Conservation (phyloP, 768 basidiomycete genomes). For the Sarcodon aspratus region DNA sequence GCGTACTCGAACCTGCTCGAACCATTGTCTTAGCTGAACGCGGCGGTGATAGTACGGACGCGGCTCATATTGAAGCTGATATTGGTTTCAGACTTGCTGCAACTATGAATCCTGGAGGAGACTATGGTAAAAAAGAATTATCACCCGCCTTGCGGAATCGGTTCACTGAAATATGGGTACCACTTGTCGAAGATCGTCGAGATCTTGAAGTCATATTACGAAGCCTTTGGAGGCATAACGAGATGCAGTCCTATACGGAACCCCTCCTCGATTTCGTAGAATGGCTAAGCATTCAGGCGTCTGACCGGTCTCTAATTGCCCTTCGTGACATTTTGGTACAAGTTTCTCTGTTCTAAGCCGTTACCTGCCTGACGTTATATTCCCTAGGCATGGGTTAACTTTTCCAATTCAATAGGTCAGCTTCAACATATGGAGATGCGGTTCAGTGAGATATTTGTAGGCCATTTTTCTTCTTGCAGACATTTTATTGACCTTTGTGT, state of each 20-base stretch:
- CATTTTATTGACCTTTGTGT: constrained; percentile 5
- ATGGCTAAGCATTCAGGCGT: constrained; percentile 60
- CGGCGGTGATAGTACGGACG: constrained; percentile 63
- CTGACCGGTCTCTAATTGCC: constrained; percentile 56
- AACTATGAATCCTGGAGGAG: constrained; percentile 99
- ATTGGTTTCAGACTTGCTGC: constrained; percentile 80
- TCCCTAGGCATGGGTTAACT: constrained; percentile 81
- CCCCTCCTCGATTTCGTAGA: constrained; percentile 66
- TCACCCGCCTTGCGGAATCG: constrained; percentile 95
- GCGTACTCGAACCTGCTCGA: constrained; percentile 86
- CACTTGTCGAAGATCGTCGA: constrained; percentile 55
- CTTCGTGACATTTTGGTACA: constrained; percentile 83
- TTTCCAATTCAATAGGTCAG: constrained; percentile 52
- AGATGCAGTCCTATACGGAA: constrained; percentile 42
- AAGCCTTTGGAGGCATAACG: constrained; percentile 50
- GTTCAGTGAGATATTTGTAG: constrained; percentile 55
- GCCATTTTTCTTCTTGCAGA: constrained; percentile 11
- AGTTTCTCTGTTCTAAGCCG: not conserved
- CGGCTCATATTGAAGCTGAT: constrained; percentile 54
- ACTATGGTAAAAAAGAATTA: constrained; percentile 97
- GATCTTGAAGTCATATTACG: constrained; percentile 76
- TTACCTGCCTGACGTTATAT: not conserved
- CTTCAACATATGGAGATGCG: constrained; percentile 21
- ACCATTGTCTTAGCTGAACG: constrained; percentile 88
- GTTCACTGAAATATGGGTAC: constrained; percentile 99